Percentiles rank a stretch among this genome's conserved stretches.
Conservation (phyloP, 331 rosid genomes). For the Acacia pycnantha region DNA sequence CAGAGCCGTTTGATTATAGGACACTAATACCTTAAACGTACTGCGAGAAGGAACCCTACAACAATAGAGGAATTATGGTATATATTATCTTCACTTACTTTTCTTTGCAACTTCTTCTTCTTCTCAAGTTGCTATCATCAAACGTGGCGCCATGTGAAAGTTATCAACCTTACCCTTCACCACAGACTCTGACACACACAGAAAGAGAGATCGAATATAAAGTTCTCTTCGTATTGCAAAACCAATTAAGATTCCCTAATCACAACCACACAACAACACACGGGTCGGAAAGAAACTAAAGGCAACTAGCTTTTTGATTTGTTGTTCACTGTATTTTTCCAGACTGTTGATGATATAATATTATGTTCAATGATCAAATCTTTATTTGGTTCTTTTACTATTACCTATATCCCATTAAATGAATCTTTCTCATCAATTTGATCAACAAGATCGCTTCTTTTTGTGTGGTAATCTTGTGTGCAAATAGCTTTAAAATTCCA, state of each 20-base stretch:
- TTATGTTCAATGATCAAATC: background rate
- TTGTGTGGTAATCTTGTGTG: background rate
- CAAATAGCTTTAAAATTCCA: background rate
- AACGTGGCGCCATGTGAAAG: slow-evolving; percentile 26
- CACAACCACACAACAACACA: background rate
- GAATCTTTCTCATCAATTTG: background rate
- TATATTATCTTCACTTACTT: background rate
- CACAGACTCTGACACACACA: background rate
- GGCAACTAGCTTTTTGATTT: slow-evolving; percentile 33
- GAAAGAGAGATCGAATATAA: background rate
- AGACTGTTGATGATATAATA: background rate
- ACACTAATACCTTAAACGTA: background rate
- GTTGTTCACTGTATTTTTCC: slow-evolving; percentile 12
- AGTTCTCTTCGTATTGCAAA: background rate
- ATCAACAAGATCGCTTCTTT: background rate
- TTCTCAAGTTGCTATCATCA: slow-evolving; percentile 7
- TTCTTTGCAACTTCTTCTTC: background rate
- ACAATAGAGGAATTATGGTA: background rate
- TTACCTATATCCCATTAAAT: background rate
- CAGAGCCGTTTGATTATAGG: background rate
- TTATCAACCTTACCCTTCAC: background rate
- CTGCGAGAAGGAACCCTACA: slow-evolving; percentile 3
- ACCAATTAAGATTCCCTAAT: slow-evolving; percentile 29
- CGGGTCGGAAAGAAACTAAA: slow-evolving; percentile 21
- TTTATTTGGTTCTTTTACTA: background rate